phyloP scores from a whole-genome alignment of 257 asterid species.

The Nicotiana undulata region DNA sequence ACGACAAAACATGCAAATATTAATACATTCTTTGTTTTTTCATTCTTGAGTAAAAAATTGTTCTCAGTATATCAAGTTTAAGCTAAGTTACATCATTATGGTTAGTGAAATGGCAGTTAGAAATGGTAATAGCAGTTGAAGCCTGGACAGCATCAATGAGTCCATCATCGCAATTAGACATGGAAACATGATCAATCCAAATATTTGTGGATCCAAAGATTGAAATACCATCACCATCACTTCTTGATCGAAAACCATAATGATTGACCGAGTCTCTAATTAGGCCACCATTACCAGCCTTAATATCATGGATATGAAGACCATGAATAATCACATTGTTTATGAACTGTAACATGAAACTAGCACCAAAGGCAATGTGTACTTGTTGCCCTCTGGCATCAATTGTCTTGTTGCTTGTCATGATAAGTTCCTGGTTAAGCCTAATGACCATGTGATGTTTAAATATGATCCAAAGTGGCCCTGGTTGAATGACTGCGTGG shows the following conservation, averaged over 20 bases:
- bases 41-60: not conserved
- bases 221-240: conserved; percentile 35
- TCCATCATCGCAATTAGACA: conserved; percentile 29
- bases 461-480: conserved; percentile 27
- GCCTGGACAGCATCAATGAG: conserved; percentile 23
- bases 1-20: not conserved
- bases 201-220: conserved; percentile 21
- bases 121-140: conserved; percentile 29
- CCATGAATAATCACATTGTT: conserved; percentile 23
- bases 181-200: conserved; percentile 34
- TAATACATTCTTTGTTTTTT: not conserved
- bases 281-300: conserved; percentile 17
- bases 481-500: conserved; percentile 23
- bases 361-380: conserved; percentile 18
- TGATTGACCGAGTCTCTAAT: conserved; percentile 24
- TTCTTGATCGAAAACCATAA: conserved; percentile 15
- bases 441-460: conserved; percentile 16
- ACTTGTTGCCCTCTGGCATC: conserved; percentile 29
- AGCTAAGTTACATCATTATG: conserved; percentile 20
- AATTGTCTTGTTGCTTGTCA: conserved; percentile 26
- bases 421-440: conserved; percentile 21
- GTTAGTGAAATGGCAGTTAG: conserved; percentile 27
- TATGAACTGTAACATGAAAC: conserved; percentile 23
- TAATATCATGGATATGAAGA: conserved; percentile 18
- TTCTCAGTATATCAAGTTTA: not conserved